phyloP scores from a whole-genome alignment of 495 filamentous ascomycete species.

The Penicillium pancosmium region DNA sequence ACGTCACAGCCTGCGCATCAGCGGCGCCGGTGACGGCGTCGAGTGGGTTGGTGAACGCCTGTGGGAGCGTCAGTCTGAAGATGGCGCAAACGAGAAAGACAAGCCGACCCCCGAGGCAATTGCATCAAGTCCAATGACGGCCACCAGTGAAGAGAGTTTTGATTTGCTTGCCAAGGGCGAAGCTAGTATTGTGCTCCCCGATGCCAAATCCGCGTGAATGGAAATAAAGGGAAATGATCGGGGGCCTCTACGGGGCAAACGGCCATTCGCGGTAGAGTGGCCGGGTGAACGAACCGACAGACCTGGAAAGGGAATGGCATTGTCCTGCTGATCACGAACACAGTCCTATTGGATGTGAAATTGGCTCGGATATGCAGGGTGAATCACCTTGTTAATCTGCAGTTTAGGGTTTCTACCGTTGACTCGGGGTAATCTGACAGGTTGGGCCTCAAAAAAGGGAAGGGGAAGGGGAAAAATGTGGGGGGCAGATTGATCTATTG shows the following conservation, averaged over 20 bases:
- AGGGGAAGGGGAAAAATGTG: not conserved
- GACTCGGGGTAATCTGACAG: conserved; percentile 13
- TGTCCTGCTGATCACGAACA: conserved; percentile 21
- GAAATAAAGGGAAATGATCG: not conserved
- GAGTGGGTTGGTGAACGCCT: conserved; percentile 58
- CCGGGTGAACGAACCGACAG: conserved; percentile 9
- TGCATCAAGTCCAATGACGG: conserved; percentile 38
- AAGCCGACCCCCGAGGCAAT: conserved; percentile 18
- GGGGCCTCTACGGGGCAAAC: not conserved
- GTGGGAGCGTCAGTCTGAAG: conserved; percentile 21
- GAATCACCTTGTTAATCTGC: conserved; percentile 16
- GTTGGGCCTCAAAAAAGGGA: conserved; percentile 16
- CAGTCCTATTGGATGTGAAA: conserved; percentile 9
- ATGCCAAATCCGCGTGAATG: conserved; percentile 23
- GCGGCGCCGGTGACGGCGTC: conserved; percentile 50
- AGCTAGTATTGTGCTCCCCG: conserved; percentile 46
- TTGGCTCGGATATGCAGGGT: conserved; percentile 16
- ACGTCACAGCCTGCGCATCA: conserved; percentile 29
- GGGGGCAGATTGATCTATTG: conserved; percentile 5
- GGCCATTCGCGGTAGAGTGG: conserved; percentile 8
- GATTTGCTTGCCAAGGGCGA: conserved; percentile 55
- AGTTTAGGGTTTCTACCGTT: conserved; percentile 7
- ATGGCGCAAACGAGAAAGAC: conserved; percentile 18
- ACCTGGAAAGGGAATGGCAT: conserved; percentile 2
- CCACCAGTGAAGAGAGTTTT: conserved; percentile 65